Evolutionary conservation across 139 green algal genomes (phyloP).

Genomic region (Deuterostichococcus epilithicus): DNA sequence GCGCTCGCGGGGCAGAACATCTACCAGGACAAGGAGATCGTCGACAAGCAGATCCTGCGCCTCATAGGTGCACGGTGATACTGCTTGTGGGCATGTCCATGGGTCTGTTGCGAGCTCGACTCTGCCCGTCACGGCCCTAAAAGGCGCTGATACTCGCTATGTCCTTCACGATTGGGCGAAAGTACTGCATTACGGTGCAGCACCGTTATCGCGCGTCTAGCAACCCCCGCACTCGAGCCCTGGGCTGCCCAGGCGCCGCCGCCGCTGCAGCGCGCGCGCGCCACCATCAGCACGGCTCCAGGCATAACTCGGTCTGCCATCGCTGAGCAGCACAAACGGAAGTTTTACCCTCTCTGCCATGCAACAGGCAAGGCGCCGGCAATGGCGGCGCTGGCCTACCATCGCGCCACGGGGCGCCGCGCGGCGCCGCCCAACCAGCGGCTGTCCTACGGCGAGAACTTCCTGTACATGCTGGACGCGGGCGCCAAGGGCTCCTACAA

Average conservation of each 20-base stretch:
- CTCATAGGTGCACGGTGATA: conserved; percentile 45
- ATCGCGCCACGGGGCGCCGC: conserved; percentile 80
- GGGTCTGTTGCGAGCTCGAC: too few relatives aligned
- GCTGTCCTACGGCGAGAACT: conserved; percentile 92
- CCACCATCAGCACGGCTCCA: neutral
- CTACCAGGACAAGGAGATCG: conserved; percentile 82
- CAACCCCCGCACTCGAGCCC: neutral
- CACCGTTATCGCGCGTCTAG: too few relatives aligned
- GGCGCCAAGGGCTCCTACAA: conserved; percentile 60
- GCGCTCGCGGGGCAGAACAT: conserved; percentile 85
- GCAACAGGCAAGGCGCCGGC: conserved; percentile 78
- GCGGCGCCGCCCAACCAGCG: conserved; percentile 74
- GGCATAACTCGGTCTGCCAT: neutral
- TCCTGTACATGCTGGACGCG: conserved; percentile 98
- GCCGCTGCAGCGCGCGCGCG: neutral
- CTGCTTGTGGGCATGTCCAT: too few relatives aligned
- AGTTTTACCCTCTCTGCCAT: neutral
- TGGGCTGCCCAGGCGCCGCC: neutral
- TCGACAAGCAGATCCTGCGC: conserved; percentile 96
- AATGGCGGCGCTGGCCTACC: conserved; percentile 90
- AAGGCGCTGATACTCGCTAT: too few relatives aligned
- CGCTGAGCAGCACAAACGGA: neutral
- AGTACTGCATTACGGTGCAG: too few relatives aligned
- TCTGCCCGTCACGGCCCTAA: too few relatives aligned
- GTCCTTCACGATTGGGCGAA: too few relatives aligned